These are phyloP conservation scores for Ammopiptanthus mongolicus DNA, from an alignment of 306 rosid genomes.

Conservation along the genomic window DNA sequence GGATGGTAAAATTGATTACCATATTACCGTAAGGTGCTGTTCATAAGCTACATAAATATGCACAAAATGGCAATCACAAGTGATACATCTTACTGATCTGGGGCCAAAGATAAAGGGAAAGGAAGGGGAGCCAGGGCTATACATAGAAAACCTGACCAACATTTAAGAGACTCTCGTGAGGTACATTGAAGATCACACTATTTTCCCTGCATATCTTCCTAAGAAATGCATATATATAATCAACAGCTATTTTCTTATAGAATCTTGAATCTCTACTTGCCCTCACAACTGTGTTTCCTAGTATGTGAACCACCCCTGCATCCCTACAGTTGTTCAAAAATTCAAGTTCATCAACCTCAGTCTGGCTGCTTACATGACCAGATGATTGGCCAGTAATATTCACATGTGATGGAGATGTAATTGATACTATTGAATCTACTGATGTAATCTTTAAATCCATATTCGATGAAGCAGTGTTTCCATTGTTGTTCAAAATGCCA, in stretches of 20 bases:
- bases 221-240: conserved; percentile 84
- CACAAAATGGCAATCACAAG: conserved; percentile 22
- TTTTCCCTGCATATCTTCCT: conserved; percentile 87
- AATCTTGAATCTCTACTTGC: conserved; percentile 71
- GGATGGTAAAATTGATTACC: background rate
- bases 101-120: background rate
- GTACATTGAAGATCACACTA: conserved; percentile 92
- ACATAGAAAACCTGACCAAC: conserved; percentile 91
- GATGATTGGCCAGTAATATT: conserved; percentile 36
- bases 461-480: conserved; percentile 33
- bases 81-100: background rate
- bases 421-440: conserved; percentile 57
- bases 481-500: conserved; percentile 26
- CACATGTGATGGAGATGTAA: conserved; percentile 37
- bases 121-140: conserved; percentile 12
- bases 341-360: conserved; percentile 70
- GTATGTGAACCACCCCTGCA: conserved; percentile 91
- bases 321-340: conserved; percentile 65
- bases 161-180: conserved; percentile 88
- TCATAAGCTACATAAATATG: conserved; percentile 17
- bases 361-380: conserved; percentile 39
- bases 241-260: conserved; percentile 69
- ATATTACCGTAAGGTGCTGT: background rate
- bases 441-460: conserved; percentile 47
- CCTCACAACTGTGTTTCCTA: conserved; percentile 75